phyloP scores from a whole-genome alignment of 441 rosid genomes.

The Populus hybrid region DNA sequence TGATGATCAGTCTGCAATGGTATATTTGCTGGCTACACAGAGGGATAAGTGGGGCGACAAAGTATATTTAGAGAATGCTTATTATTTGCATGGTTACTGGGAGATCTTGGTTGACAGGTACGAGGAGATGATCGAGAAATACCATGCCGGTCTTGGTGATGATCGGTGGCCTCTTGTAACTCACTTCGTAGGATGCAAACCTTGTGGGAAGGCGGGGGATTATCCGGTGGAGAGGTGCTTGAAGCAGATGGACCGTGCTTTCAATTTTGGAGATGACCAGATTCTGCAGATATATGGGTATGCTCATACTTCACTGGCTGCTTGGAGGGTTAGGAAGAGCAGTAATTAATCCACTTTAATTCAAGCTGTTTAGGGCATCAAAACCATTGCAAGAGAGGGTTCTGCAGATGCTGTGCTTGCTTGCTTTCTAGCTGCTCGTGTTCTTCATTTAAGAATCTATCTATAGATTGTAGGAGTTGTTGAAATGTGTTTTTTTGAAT shows the following conservation, averaged over 20 bases:
- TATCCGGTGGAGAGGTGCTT: slow-evolving; percentile 83
- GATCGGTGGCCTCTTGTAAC: slow-evolving; percentile 91
- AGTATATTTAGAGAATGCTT: slow-evolving; percentile 75
- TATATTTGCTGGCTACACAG: slow-evolving; percentile 70
- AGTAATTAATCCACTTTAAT: slow-evolving; percentile 60
- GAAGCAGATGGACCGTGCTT: slow-evolving; percentile 89
- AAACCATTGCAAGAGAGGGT: too few relatives aligned
- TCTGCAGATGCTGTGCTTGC: too few relatives aligned
- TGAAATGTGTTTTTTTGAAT: too few relatives aligned
- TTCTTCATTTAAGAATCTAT: too few relatives aligned
- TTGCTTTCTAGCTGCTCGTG: too few relatives aligned
- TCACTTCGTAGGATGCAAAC: slow-evolving; percentile 79
- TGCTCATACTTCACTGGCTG: slow-evolving; percentile 69
- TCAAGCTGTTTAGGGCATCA: slow-evolving; percentile 19
- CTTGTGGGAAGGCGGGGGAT: slow-evolving; percentile 77
- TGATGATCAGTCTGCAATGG: slow-evolving; percentile 90
- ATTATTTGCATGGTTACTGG: slow-evolving; percentile 91
- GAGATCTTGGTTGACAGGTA: slow-evolving; percentile 81
- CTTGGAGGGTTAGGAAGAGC: slow-evolving; percentile 73
- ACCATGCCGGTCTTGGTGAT: slow-evolving; percentile 82
- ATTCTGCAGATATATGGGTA: slow-evolving; percentile 82
- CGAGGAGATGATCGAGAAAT: slow-evolving; percentile 88
- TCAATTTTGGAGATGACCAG: slow-evolving; percentile 88
- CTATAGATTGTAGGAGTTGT: too few relatives aligned
- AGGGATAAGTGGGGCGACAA: slow-evolving; percentile 73